Conservation (phyloP, 2,329 filamentous ascomycete species). For the Trichoderma semiorbis region DNA sequence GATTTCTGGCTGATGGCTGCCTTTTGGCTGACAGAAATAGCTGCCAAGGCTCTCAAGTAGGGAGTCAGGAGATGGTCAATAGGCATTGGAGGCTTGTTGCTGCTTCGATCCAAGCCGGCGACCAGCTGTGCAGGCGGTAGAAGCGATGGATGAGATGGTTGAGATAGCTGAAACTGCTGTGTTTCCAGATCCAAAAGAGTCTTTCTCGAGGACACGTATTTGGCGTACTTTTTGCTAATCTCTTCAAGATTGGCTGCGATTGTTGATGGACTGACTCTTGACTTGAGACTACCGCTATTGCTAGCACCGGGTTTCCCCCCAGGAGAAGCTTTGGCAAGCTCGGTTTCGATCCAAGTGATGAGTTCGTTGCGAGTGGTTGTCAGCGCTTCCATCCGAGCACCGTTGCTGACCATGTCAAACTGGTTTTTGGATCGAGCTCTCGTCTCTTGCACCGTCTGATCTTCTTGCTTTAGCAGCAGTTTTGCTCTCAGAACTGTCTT, state of each 20-base stretch:
- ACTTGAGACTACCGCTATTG: not conserved
- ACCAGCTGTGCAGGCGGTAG: constrained; percentile 23
- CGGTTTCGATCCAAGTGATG: constrained; percentile 63
- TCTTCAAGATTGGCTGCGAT: constrained; percentile 36
- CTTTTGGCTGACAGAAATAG: constrained; percentile 55
- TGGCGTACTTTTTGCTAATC: constrained; percentile 53
- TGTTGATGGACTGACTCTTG: constrained; percentile 4
- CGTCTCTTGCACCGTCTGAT: constrained; percentile 50
- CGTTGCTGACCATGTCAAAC: constrained; percentile 36
- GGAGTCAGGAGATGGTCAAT: constrained; percentile 49
- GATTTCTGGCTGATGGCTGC: constrained; percentile 55
- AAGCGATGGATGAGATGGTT: constrained; percentile 29
- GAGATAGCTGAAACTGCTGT: constrained; percentile 30
- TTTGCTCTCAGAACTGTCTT: constrained; percentile 58
- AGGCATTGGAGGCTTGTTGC: constrained; percentile 22
- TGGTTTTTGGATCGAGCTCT: constrained; percentile 37
- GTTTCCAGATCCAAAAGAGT: constrained; percentile 43
- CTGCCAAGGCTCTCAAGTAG: constrained; percentile 53
- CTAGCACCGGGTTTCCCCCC: constrained; percentile 29
- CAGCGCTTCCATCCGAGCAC: constrained; percentile 50
- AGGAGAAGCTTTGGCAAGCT: constrained; percentile 51
- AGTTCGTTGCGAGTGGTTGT: constrained; percentile 55
- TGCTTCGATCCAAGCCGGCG: constrained; percentile 16
- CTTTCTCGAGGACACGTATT: constrained; percentile 50
- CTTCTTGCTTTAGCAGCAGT: constrained; percentile 53